Evolutionary conservation across 108 stramenopile species (phyloP).

Genomic region (Cyclotella atomus): DNA sequence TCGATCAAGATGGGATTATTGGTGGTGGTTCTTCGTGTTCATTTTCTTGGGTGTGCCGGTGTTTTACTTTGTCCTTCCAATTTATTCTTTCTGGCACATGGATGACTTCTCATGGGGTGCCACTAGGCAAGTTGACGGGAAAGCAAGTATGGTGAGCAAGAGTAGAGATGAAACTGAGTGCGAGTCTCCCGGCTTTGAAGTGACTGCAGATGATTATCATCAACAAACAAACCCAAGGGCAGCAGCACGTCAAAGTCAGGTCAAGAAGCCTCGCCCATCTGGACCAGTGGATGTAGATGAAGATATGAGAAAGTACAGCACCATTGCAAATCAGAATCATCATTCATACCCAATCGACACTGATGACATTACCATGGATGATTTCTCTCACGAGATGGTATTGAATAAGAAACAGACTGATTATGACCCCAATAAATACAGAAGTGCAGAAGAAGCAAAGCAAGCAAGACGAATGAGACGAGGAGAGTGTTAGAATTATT

Average conservation of each 20-base stretch:
- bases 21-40: conserved; percentile 67
- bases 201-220: conserved; percentile 1
- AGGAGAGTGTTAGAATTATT: conserved; percentile 39
- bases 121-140: conserved; percentile 49
- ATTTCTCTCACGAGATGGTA: conserved; percentile 17
- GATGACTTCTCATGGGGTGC: conserved; percentile 70
- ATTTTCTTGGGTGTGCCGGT: conserved; percentile 57
- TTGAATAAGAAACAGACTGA: conserved; percentile 15
- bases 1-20: conserved; percentile 57
- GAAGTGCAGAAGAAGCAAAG: conserved; percentile 45
- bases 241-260: not conserved
- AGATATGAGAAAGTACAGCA: conserved; percentile 22
- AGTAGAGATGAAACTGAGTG: conserved; percentile 30
- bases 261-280: not conserved
- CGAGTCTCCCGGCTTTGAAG: conserved; percentile 25
- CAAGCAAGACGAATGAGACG: conserved; percentile 32
- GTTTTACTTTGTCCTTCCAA: conserved; percentile 62
- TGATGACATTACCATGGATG: conserved; percentile 35
- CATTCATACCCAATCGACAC: conserved; percentile 21
- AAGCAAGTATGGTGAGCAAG: not conserved
- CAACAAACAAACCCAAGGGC: not conserved
- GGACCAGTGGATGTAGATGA: conserved; percentile 16
- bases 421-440: conserved; percentile 44
- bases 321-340: conserved; percentile 12
- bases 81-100: conserved; percentile 70